Conservation (phyloP, 208 protist species). For the Crithidia brevicula region DNA sequence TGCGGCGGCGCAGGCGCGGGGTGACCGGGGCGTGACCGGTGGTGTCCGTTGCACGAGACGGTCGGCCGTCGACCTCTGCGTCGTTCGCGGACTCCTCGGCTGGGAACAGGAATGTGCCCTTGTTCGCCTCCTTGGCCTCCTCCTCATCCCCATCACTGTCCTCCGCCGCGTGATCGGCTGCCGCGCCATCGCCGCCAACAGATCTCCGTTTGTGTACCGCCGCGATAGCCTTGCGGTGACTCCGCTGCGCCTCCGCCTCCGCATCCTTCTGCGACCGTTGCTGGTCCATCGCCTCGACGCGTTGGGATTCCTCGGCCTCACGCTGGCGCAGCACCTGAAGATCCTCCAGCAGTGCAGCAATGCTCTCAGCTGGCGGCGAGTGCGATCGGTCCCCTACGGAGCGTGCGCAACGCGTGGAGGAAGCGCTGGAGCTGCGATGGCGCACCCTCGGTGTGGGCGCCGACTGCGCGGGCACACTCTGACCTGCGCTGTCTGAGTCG, state of each 20-base stretch:
- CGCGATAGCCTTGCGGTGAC: constrained; percentile 4
- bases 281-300: not conserved
- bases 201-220: not conserved
- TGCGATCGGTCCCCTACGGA: not conserved
- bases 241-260: constrained; percentile 10
- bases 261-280: not conserved
- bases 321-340: constrained; percentile 19
- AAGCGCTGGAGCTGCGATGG: constrained; percentile 3
- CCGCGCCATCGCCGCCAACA: not conserved
- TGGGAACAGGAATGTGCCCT: not conserved
- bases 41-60: constrained; percentile 28
- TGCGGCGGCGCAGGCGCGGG: constrained; percentile 32
- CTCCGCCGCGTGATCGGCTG: not conserved
- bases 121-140: not conserved
- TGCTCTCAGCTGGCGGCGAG: constrained; percentile 1
- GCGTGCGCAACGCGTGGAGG: not conserved
- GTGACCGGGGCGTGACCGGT: constrained; percentile 54
- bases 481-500: not conserved
- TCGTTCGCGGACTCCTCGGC: not conserved
- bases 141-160: not conserved
- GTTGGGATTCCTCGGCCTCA: constrained; percentile 6
- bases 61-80: not conserved
- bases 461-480: not conserved
- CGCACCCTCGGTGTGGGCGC: not conserved
- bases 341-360: constrained; percentile 23